Conservation (phyloP, 1,284 basidiomycete species). For the Phaffia rhodozyma region DNA sequence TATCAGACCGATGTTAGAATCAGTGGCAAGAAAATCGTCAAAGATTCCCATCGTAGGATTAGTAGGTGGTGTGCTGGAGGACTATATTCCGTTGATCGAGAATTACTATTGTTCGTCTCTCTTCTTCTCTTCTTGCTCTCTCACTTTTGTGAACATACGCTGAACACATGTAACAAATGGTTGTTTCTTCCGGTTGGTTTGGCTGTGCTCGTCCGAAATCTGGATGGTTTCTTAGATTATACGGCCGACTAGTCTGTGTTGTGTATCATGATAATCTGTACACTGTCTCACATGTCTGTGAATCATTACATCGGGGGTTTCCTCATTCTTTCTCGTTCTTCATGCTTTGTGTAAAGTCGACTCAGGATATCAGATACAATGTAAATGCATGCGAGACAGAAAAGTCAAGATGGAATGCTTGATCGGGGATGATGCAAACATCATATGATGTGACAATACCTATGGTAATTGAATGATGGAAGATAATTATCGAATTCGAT, state of each 20-base stretch:
- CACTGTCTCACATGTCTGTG: too few relatives aligned
- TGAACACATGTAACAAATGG: background rate
- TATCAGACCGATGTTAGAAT: constrained; percentile 59
- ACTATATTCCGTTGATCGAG: constrained; percentile 87
- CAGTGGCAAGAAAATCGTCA: constrained; percentile 47
- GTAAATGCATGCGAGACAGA: background rate
- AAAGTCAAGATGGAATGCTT: background rate
- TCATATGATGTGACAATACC: background rate
- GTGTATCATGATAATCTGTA: background rate
- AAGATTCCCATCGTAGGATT: constrained; percentile 60
- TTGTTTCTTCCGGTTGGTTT: background rate
- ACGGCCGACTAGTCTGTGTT: constrained; percentile 3
- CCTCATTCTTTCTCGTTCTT: background rate
- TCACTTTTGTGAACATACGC: too few relatives aligned
- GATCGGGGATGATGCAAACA: background rate
- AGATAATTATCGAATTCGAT: too few relatives aligned
- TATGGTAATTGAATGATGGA: too few relatives aligned
- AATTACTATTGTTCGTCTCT: constrained; percentile 80
- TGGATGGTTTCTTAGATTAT: background rate
- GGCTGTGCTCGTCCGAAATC: too few relatives aligned
- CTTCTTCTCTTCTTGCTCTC: background rate
- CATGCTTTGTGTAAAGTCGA: background rate
- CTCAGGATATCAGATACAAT: background rate
- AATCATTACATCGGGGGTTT: background rate
- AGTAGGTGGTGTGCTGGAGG: constrained; percentile 61